These are phyloP conservation scores for Collybia nuda DNA, from an alignment of 768 basidiomycete species.

Conservation along the genomic window DNA sequence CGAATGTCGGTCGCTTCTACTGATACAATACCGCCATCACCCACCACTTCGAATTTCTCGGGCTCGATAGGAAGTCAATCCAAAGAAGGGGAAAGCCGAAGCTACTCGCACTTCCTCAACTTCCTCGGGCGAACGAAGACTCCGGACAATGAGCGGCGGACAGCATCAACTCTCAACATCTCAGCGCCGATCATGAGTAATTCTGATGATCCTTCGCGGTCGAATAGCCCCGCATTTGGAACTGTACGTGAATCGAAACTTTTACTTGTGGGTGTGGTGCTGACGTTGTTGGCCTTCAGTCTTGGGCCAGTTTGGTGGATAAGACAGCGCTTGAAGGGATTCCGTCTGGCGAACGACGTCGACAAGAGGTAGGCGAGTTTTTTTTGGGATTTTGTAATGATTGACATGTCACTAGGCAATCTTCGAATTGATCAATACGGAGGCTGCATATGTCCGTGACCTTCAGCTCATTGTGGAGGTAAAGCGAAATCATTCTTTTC, in stretches of 20 bases:
- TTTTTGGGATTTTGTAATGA: neutral
- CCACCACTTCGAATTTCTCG: constrained; percentile 32
- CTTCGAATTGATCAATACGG: constrained; percentile 93
- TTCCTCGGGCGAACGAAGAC: constrained; percentile 66
- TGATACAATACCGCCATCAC: constrained; percentile 45
- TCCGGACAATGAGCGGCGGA: constrained; percentile 47
- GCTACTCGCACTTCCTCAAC: constrained; percentile 53
- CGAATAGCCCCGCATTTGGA: constrained; percentile 66
- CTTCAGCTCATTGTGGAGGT: constrained; percentile 92
- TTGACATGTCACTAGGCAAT: constrained; percentile 55
- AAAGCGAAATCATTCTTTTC: constrained; percentile 10
- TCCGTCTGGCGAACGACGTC: constrained; percentile 71
- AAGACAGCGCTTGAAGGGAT: constrained; percentile 80
- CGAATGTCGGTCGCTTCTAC: constrained; percentile 66
- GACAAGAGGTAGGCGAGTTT: constrained; percentile 70
- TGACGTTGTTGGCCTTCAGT: constrained; percentile 37
- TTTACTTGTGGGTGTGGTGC: neutral
- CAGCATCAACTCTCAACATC: constrained; percentile 44
- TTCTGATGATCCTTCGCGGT: constrained; percentile 32
- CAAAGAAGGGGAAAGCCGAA: constrained; percentile 31
- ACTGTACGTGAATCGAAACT: constrained; percentile 40
- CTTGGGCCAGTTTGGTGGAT: constrained; percentile 93
- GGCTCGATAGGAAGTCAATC: constrained; percentile 7
- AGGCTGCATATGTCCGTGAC: constrained; percentile 87
- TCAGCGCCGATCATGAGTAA: constrained; percentile 63